Conservation (phyloP, 805 yeast genomes). For the Jamesozyma rosinii region DNA sequence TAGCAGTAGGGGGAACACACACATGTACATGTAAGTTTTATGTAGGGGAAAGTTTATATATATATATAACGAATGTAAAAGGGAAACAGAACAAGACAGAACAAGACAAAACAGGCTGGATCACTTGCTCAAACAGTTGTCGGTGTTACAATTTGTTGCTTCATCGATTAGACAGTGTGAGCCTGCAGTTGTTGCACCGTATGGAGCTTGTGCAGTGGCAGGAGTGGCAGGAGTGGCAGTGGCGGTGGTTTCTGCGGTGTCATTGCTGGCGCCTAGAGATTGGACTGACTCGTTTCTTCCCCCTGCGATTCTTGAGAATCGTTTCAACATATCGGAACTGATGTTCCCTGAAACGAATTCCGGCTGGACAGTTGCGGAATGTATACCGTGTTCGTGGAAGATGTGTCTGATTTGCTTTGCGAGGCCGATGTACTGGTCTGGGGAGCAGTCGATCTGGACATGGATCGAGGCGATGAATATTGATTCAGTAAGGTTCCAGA, state of each 20-base stretch:
- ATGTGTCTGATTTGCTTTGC: constrained; percentile 70
- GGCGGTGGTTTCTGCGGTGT: neutral
- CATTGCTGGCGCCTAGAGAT: neutral
- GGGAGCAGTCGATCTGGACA: constrained; percentile 60
- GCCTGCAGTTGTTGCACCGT: constrained; percentile 28
- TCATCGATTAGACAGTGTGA: constrained; percentile 43
- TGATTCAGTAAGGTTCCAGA: constrained; percentile 90
- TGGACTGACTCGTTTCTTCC: constrained; percentile 1
- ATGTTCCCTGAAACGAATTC: constrained; percentile 50
- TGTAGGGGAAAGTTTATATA: too few relatives aligned
- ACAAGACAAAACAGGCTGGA: neutral
- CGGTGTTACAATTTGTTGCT: constrained; percentile 42
- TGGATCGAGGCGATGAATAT: constrained; percentile 83
- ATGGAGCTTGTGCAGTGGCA: constrained; percentile 13
- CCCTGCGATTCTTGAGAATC: constrained; percentile 27
- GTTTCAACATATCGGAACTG: constrained; percentile 27
- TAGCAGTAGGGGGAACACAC: too few relatives aligned
- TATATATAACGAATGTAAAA: too few relatives aligned
- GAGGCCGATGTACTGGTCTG: constrained; percentile 56
- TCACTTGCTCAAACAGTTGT: constrained; percentile 30
- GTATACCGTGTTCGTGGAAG: constrained; percentile 76
- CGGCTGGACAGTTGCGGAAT: constrained; percentile 93
- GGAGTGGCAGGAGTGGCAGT: neutral
- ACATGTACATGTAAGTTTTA: too few relatives aligned
- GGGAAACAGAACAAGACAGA: too few relatives aligned